Evolutionary conservation across 441 rosid genomes (phyloP).

Genomic region (Flueggea neowawraea): DNA sequence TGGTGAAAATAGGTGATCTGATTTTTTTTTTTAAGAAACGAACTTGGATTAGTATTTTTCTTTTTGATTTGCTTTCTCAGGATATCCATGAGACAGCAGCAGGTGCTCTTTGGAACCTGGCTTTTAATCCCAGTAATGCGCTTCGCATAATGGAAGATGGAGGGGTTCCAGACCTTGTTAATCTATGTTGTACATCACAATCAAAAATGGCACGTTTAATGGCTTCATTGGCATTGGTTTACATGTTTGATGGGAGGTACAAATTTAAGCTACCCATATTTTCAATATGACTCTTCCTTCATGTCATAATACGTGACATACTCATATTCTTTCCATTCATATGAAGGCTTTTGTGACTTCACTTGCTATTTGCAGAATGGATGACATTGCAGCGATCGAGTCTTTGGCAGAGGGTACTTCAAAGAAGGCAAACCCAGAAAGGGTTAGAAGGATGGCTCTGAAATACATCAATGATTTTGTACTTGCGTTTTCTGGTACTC

Average conservation of each 20-base stretch:
- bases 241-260: conserved; percentile 54
- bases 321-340: not conserved
- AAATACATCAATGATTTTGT: conserved; percentile 35
- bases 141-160: conserved; percentile 47
- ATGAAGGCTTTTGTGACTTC: conserved; percentile 1
- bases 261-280: not conserved
- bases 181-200: conserved; percentile 40
- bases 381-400: conserved; percentile 29
- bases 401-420: conserved; percentile 26
- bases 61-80: conserved; percentile 16
- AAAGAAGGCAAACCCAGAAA: conserved; percentile 25
- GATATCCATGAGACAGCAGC: conserved; percentile 68
- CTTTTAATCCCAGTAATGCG: conserved; percentile 48
- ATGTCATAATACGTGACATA: too few species aligned
- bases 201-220: conserved; percentile 61
- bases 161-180: conserved; percentile 48
- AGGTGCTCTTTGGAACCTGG: conserved; percentile 64
- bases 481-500: conserved; percentile 34
- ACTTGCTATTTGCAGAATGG: conserved; percentile 33
- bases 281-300: not conserved
- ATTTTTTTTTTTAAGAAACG: not conserved
- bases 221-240: conserved; percentile 56
- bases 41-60: not conserved
- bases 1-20: too few species aligned
- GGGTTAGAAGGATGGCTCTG: conserved; percentile 33